Base-by-base conservation (phyloP, 306 rosid genomes). In the Chamaecrista fasciculata region DNA sequence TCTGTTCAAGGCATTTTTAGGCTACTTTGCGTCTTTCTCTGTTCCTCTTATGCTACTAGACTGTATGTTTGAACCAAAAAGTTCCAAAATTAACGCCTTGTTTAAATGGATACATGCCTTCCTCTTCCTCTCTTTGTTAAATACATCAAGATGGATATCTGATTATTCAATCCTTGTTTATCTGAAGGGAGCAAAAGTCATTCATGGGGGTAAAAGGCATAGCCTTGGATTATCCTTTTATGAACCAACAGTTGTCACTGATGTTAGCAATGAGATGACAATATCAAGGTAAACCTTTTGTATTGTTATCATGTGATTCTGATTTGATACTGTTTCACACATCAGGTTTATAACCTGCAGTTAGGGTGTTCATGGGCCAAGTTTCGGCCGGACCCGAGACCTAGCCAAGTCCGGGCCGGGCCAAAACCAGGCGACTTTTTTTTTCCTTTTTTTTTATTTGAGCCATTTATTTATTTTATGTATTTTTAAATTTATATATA, bases 151-250 rank as follows among this genome's bases (percentile, higher is more conserved):
- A 15, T 64, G 46, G 21, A 57, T 64, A 36, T 60, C 71, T 59
- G 57, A 85, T 55, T 1, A 26, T 71, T 60, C 55, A 24, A 19
- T 69, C 39, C 58, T 31, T 63, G 74, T 59, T 70, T 67, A 66
- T 83, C 62, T 83, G 69, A 65, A 94, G 99, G 99, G 97, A 69
- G 99, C 97, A 64, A 87, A 89, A 84, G 81, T 94, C 78, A 68
- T 91, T 67, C 82, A 78, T 48, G 97, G 99, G 62, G 97, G 95
- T 67, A 88, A 91, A 85, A 87, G 99, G 68, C 99, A 94, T 68
- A 81, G 87, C 75, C 95, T 94, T 62, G 99, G 99, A 58, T 79
- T 75, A 69, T 84, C 91, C 33, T 94, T 91, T 77, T 94, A 86
- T 81, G 97, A 94, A 82, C 99, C 97, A 42, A 94, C 99, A 0